Evolutionary conservation across 1,284 basidiomycete species (phyloP).

Genomic region (Ustilago xerochloae): DNA sequence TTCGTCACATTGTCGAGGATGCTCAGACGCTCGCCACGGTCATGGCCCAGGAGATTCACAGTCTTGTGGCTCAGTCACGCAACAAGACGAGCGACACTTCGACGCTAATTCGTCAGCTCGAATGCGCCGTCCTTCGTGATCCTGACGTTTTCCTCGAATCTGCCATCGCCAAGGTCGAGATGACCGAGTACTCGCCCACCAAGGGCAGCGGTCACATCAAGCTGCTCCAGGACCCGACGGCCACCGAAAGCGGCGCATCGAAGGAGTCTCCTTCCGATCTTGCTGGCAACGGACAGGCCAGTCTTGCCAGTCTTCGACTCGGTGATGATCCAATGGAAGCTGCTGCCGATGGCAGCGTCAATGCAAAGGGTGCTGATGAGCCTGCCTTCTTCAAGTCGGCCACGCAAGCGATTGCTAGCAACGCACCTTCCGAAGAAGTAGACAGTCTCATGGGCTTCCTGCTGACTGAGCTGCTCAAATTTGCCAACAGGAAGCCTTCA

Average conservation of each 20-base stretch:
- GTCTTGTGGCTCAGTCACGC: slow-evolving; percentile 61
- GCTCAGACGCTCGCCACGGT: slow-evolving; percentile 75
- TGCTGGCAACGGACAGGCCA: slow-evolving; percentile 44
- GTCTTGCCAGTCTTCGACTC: slow-evolving; percentile 46
- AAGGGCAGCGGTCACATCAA: slow-evolving; percentile 50
- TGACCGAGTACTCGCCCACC: slow-evolving; percentile 53
- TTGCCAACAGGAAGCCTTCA: slow-evolving; percentile 18
- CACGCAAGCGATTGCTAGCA: slow-evolving; percentile 5
- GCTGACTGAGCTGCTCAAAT: slow-evolving; percentile 76
- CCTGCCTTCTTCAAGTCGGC: slow-evolving; percentile 33
- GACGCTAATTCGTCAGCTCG: slow-evolving; percentile 81
- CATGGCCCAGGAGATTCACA: slow-evolving; percentile 81
- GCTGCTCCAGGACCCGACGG: slow-evolving; percentile 22
- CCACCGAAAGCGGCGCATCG: slow-evolving; percentile 1
- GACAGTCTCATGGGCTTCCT: slow-evolving; percentile 80
- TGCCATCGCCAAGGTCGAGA: slow-evolving; percentile 52
- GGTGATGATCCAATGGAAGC: slow-evolving; percentile 77
- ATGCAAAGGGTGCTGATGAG: slow-evolving; percentile 34
- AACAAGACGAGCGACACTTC: slow-evolving; percentile 75
- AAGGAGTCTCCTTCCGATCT: slow-evolving; percentile 47
- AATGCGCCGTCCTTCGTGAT: slow-evolving; percentile 84
- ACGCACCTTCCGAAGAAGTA: slow-evolving; percentile 32
- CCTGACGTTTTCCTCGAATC: slow-evolving; percentile 81
- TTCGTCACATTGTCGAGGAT: slow-evolving; percentile 91
- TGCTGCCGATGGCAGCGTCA: slow-evolving; percentile 63